Base-by-base conservation (phyloP, 768 basidiomycete species). In the Basidioascus undulatus region DNA sequence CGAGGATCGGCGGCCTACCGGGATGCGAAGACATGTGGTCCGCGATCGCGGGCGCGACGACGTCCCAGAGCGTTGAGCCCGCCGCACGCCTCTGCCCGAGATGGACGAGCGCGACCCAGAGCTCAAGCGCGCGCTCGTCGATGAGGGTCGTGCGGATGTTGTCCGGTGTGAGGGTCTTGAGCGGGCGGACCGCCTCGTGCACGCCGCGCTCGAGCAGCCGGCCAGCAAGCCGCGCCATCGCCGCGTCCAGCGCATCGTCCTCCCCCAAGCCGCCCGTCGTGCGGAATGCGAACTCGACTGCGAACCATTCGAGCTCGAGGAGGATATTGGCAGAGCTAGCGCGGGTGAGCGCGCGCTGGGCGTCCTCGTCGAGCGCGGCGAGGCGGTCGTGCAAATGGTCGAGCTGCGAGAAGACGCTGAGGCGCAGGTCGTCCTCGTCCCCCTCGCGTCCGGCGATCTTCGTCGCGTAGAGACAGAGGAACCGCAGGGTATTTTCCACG, bases 31-130 rank as follows among this genome's bases (percentile, higher is more conserved):
- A 32, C 10, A 56, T 41, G n/a, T 44, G 31, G 9, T 26, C n/a
- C 44, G 50, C 44, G 8, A 55, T 35, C n/a, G 41, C 39, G 9
- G 18, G n/a, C 36, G 42, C 11, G 33, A 24, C 18, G 24, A 43
- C n/a, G n/a, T n/a, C n/a, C n/a, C n/a, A n/a, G n/a, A n/a, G n/a
- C n/a, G n/a, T n/a, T n/a, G n/a, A n/a, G n/a, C n/a, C n/a, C n/a
- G n/a, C n/a, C n/a, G 39, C 5, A 41, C 26, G 0, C 15, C 51
- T 53, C 21, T 49, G 39, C 6, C 68, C 53, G n/a, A 78, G 49
- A 48, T 80, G 71, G 27, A 78, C 62, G 18, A 83, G 51, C 28
- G 68, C 70, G 36, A 81, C 62, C 86, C 84, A 89, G 15, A 76
- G 47, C 49, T 82, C 75, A 2, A 69, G 63, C 1, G 65, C 61